Conservation (phyloP, 768 basidiomycete species). For the Russula brevipes region DNA sequence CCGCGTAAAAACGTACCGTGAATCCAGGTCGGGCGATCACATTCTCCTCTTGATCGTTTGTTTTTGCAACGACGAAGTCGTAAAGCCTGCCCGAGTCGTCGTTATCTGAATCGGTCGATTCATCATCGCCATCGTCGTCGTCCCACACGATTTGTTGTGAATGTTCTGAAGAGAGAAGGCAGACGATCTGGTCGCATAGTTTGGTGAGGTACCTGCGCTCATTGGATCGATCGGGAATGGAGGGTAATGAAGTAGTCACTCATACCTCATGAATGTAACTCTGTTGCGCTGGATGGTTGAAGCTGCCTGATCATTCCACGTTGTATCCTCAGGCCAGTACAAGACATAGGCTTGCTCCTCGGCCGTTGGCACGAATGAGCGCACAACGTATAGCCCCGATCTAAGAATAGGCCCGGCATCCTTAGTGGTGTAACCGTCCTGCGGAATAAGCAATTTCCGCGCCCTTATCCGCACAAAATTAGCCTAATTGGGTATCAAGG, state of each 20-base stretch:
- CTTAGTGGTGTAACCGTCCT: constrained; percentile 18
- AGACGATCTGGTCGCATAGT: constrained; percentile 48
- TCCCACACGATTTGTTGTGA: constrained; percentile 43
- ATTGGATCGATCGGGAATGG: neutral
- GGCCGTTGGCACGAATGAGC: constrained; percentile 16
- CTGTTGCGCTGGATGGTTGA: constrained; percentile 48
- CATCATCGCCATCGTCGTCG: constrained; percentile 30
- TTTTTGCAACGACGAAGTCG: constrained; percentile 51
- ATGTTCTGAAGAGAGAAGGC: constrained; percentile 48
- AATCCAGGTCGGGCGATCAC: constrained; percentile 44
- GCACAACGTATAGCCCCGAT: constrained; percentile 48
- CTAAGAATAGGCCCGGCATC: constrained; percentile 34
- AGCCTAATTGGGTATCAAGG: neutral
- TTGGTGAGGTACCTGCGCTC: constrained; percentile 16
- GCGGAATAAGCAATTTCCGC: constrained; percentile 22
- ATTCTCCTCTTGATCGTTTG: constrained; percentile 52
- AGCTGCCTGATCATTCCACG: constrained; percentile 50
- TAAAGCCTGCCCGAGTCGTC: constrained; percentile 46
- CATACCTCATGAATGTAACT: constrained; percentile 58
- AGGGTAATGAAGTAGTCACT: neutral
- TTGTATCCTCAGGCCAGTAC: constrained; percentile 58
- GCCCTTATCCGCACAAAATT: constrained; percentile 20
- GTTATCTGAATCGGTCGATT: constrained; percentile 36
- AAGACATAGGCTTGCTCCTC: constrained; percentile 42
- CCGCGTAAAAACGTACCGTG: constrained; percentile 32